Evolutionary conservation across 2,329 filamentous ascomycete genomes (phyloP).

Genomic region (Lasiodiplodia hormozganensis): DNA sequence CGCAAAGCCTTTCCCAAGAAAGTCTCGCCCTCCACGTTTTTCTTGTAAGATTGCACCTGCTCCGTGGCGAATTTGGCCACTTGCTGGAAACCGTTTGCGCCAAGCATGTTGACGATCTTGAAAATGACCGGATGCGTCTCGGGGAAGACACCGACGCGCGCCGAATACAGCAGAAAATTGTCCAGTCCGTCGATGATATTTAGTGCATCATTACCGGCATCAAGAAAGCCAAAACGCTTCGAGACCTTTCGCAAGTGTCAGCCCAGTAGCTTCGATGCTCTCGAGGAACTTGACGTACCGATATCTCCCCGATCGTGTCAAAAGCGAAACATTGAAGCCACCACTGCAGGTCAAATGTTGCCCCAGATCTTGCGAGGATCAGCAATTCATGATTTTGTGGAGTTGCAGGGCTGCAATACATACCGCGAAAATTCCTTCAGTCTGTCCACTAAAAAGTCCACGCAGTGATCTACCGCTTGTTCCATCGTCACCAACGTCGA

Average conservation of each 20-base stretch:
- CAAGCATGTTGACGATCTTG: constrained; percentile 40
- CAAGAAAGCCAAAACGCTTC: constrained; percentile 53
- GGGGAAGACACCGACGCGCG: constrained; percentile 52
- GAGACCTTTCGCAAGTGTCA: constrained; percentile 32
- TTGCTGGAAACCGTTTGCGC: constrained; percentile 1
- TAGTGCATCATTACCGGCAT: constrained; percentile 54
- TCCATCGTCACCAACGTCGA: constrained; percentile 50
- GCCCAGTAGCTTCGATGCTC: not conserved
- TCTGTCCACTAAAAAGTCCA: not conserved
- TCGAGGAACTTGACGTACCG: constrained; percentile 39
- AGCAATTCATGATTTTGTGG: too few relatives aligned
- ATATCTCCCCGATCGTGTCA: constrained; percentile 61
- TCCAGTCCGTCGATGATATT: constrained; percentile 52
- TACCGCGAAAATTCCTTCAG: not conserved
- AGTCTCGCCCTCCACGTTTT: not conserved
- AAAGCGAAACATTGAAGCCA: constrained; percentile 59
- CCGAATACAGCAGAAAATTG: constrained; percentile 45
- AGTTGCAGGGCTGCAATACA: not conserved
- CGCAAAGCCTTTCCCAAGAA: constrained; percentile 54
- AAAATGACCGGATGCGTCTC: constrained; percentile 45
- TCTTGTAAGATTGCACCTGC: constrained; percentile 1
- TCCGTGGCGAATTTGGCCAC: not conserved
- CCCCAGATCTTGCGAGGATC: not conserved
- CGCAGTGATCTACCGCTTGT: constrained; percentile 38
- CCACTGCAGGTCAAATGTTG: constrained; percentile 49